Evolutionary conservation across 192 early-diverging fungal genomes (phyloP), one percentile per base, ranked within the genome.

Genomic region (Paraglomus brasilianum): DNA sequence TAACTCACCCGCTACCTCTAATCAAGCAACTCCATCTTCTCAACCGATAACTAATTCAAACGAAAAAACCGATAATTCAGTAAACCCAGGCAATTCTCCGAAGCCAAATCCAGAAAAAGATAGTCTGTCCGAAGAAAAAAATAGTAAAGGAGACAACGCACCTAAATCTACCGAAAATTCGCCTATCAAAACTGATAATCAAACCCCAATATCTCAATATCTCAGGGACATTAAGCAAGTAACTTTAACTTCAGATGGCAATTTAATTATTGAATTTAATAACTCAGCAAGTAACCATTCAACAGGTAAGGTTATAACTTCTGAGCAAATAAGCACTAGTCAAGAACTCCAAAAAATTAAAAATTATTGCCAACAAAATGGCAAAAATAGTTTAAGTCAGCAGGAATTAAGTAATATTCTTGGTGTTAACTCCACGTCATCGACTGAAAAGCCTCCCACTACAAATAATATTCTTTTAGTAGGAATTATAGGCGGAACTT

Each of bases 241-340:
- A 53, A 53, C 52, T 17, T 21, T 53, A 53, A 53, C 52, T 22
- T 21, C 52, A 14, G 8, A 53, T 10, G 52, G 52, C 22, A 6
- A 53, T 10, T 53, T 53, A 53, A 21, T 53, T 53, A 17, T 53
- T 53, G 52, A 53, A 53, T 53, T 53, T 53, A 53, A 53, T 53
- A 53, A 53, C 11, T 53, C 52, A 53, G n/a, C 14, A 53, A 53
- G n/a, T n/a, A 14, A 53, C 9, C 14, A n/a, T n/a, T n/a, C n/a
- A n/a, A n/a, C n/a, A n/a, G n/a, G n/a, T n/a, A n/a, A n/a, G n/a
- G n/a, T n/a, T 53, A 53, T 53, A 17, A 53, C 52, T 53, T 14
- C 9, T 17, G 11, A 53, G 22, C 52, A 53, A 53, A 17, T 53
- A 53, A 53, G 22, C 22, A 53, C 7, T 21, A 53, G n/a, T 53